Percentiles rank a stretch among this genome's conserved stretches.
Evolutionary conservation across 116 monocot species (phyloP).

Genomic region (Trichopus zeylanicus): DNA sequence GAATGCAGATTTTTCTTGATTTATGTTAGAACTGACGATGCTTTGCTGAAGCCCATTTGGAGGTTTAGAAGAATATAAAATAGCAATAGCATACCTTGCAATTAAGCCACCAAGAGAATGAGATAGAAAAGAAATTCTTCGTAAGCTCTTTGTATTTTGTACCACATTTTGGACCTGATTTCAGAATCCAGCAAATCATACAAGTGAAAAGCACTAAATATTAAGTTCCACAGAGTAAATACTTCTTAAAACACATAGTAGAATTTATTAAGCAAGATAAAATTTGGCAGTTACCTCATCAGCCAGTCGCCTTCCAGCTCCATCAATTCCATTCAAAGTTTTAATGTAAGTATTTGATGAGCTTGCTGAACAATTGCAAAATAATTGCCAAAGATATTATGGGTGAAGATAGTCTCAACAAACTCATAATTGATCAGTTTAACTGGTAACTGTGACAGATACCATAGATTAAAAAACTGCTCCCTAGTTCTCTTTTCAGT

Average conservation of each 20-base stretch:
- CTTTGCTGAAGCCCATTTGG: slow-evolving; percentile 6
- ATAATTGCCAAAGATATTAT: background rate
- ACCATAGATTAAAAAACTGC: slow-evolving; percentile 82
- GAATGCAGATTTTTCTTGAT: slow-evolving; percentile 5
- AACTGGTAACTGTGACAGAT: background rate
- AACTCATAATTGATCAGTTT: background rate
- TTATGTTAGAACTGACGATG: slow-evolving; percentile 4
- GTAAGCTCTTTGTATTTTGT: slow-evolving; percentile 47
- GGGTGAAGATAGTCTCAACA: background rate
- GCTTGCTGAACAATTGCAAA: slow-evolving; percentile 48
- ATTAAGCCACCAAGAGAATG: slow-evolving; percentile 90
- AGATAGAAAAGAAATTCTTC: slow-evolving; percentile 74
- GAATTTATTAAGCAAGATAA: background rate
- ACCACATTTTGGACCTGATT: slow-evolving; percentile 61
- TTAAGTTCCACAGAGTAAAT: background rate
- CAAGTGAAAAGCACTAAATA: background rate
- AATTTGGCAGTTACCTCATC: slow-evolving; percentile 51
- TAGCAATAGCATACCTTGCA: slow-evolving; percentile 74
- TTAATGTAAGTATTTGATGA: slow-evolving; percentile 75
- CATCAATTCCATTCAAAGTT: slow-evolving; percentile 85
- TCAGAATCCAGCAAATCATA: background rate
- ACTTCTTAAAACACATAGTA: background rate
- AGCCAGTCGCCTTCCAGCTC: slow-evolving; percentile 79
- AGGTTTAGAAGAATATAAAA: slow-evolving; percentile 48
- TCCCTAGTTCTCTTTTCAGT: slow-evolving; percentile 58